These are phyloP conservation scores for Curvularia verruculosa DNA, from an alignment of 2,329 filamentous ascomycete genomes.

Conservation along the genomic window DNA sequence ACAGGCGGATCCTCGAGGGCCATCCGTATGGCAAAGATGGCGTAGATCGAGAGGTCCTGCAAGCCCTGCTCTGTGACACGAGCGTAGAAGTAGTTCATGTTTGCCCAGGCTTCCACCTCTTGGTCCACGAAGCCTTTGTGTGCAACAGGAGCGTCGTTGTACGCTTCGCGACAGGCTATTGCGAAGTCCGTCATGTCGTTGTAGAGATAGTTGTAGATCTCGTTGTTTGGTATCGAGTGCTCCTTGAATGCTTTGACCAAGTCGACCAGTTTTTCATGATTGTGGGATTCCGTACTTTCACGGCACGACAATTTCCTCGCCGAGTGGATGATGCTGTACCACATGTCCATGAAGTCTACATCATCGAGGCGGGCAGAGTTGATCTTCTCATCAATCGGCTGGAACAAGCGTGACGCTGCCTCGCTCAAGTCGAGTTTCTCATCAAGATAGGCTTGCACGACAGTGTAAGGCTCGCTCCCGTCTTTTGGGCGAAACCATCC, in stretches of 20 bases:
- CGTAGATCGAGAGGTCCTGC: slow-evolving; percentile 28
- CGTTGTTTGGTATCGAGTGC: slow-evolving; percentile 27
- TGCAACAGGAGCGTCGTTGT: slow-evolving; percentile 37
- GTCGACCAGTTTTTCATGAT: slow-evolving; percentile 27
- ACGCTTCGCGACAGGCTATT: slow-evolving; percentile 36
- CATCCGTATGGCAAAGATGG: slow-evolving; percentile 38
- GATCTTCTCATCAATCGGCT: slow-evolving; percentile 38
- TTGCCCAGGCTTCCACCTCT: slow-evolving; percentile 41
- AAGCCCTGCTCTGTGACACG: slow-evolving; percentile 26
- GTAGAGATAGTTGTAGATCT: slow-evolving; percentile 31
- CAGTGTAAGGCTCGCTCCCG: slow-evolving; percentile 28
- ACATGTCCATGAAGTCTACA: slow-evolving; percentile 33
- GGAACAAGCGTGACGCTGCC: slow-evolving; percentile 25
- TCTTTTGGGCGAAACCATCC: slow-evolving; percentile 39
- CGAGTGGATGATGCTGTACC: slow-evolving; percentile 42
- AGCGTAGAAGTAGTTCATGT: slow-evolving; percentile 43
- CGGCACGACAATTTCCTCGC: slow-evolving; percentile 32
- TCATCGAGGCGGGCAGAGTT: slow-evolving; percentile 23
- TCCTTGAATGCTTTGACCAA: slow-evolving; percentile 35
- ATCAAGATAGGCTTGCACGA: slow-evolving; percentile 33
- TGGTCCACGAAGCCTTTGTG: slow-evolving; percentile 21
- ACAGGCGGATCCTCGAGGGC: slow-evolving; percentile 33
- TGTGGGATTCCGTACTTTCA: background rate
- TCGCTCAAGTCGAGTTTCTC: slow-evolving; percentile 23
- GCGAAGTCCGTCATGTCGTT: slow-evolving; percentile 28